These are phyloP conservation scores for Cyberlindnera americana DNA, from an alignment of 805 yeast species.

Conservation along the genomic window DNA sequence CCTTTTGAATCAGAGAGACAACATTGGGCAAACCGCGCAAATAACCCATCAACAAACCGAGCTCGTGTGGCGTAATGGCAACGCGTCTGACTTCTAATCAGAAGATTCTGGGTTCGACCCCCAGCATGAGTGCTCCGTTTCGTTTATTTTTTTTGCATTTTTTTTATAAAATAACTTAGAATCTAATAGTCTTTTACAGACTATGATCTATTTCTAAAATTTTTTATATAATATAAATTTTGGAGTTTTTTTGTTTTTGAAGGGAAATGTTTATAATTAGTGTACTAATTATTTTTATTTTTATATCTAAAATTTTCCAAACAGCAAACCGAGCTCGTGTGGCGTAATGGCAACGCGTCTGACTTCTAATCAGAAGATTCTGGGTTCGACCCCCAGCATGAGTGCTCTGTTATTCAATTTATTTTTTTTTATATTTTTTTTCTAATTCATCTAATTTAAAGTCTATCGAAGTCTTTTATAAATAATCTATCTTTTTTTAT, in stretches of 20 bases:
- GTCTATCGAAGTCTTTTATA: too few relatives aligned
- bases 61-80: slow-evolving; percentile 56
- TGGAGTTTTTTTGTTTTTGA: too few relatives aligned
- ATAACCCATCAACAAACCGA: slow-evolving; percentile 19
- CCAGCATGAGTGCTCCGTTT: slow-evolving; percentile 44
- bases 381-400: slow-evolving; percentile 56
- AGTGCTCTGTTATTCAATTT: slow-evolving; percentile 35
- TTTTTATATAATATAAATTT: too few relatives aligned
- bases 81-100: slow-evolving; percentile 54
- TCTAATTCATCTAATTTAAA: too few relatives aligned
- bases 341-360: slow-evolving; percentile 57
- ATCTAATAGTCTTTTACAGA: too few relatives aligned
- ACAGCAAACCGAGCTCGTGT: slow-evolving; percentile 38
- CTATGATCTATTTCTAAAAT: too few relatives aligned
- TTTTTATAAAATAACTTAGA: not conserved
- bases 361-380: slow-evolving; percentile 53
- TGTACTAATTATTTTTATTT: too few relatives aligned
- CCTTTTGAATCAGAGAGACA: too few relatives aligned
- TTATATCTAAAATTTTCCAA: too few relatives aligned
- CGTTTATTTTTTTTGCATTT: slow-evolving; percentile 7
- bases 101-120: slow-evolving; percentile 56
- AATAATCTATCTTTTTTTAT: too few relatives aligned
- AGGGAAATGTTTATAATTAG: too few relatives aligned
- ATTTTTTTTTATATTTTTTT: slow-evolving; percentile 3
- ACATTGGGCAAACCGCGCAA: too few relatives aligned